phyloP scores from a whole-genome alignment of 305 asterid species.

The Solanum chacoense region DNA sequence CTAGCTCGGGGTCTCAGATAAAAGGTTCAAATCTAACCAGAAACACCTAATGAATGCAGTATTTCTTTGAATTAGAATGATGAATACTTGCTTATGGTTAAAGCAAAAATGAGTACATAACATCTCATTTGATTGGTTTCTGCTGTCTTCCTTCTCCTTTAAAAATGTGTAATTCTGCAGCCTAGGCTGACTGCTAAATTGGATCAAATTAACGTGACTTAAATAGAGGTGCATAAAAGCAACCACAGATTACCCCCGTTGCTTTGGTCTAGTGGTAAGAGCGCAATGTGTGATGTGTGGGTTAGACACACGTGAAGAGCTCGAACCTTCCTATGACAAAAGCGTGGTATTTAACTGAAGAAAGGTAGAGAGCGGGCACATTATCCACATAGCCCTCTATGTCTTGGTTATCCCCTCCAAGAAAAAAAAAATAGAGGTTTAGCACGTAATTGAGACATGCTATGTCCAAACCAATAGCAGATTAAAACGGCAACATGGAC shows the following conservation, averaged over 20 bases:
- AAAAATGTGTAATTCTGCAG: background rate
- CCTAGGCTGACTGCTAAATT: background rate
- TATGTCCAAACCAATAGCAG: background rate
- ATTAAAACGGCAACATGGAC: background rate
- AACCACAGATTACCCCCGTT: background rate
- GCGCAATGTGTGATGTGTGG: background rate
- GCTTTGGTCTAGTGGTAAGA: background rate
- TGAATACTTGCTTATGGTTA: background rate
- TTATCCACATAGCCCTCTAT: background rate
- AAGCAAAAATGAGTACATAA: background rate
- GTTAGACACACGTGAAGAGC: background rate
- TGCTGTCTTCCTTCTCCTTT: background rate
- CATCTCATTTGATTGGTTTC: background rate
- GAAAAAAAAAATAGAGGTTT: background rate
- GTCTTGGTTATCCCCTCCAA: background rate
- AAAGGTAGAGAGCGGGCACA: background rate
- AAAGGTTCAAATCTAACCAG: background rate
- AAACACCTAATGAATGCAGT: background rate
- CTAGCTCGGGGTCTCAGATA: background rate
- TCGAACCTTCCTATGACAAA: background rate
- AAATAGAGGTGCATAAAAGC: background rate
- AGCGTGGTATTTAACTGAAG: background rate
- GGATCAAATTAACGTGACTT: background rate
- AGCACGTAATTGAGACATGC: background rate
- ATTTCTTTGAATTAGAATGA: background rate